These are phyloP conservation scores for Trichoderma erinaceum DNA, from an alignment of 495 filamentous ascomycete genomes.

Conservation along the genomic window DNA sequence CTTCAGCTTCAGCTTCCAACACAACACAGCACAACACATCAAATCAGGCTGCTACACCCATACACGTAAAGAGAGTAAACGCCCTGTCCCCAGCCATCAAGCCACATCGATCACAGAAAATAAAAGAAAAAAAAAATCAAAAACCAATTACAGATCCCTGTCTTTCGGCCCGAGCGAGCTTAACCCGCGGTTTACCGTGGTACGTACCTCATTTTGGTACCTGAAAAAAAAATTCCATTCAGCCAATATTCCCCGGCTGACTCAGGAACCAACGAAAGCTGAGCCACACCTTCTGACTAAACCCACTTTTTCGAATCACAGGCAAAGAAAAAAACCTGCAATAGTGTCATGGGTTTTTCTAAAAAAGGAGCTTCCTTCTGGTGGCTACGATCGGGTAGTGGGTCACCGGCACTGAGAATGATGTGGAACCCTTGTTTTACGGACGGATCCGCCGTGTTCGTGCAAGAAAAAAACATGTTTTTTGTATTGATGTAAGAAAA, in stretches of 20 bases:
- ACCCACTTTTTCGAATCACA: background rate
- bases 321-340: background rate
- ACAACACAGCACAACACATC: too few species aligned
- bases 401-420: background rate
- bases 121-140: too few species aligned
- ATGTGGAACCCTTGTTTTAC: background rate
- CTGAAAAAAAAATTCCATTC: background rate
- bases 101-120: too few species aligned
- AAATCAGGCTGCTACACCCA: too few species aligned
- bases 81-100: too few species aligned
- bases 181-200: slow-evolving; percentile 6
- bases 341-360: background rate
- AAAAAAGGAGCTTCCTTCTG: background rate
- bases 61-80: too few species aligned
- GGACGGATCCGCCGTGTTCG: slow-evolving; percentile 5
- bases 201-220: background rate
- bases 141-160: too few species aligned
- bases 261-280: background rate
- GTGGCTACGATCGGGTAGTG: slow-evolving; percentile 4
- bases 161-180: slow-evolving; percentile 1
- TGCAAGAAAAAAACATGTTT: slow-evolving; percentile 2
- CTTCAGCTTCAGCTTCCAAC: too few species aligned
- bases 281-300: background rate
- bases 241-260: background rate
- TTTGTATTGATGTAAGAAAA: background rate